Evolutionary conservation across 208 protist species (phyloP).

Genomic region (Acanthamoeba castellanii): DNA sequence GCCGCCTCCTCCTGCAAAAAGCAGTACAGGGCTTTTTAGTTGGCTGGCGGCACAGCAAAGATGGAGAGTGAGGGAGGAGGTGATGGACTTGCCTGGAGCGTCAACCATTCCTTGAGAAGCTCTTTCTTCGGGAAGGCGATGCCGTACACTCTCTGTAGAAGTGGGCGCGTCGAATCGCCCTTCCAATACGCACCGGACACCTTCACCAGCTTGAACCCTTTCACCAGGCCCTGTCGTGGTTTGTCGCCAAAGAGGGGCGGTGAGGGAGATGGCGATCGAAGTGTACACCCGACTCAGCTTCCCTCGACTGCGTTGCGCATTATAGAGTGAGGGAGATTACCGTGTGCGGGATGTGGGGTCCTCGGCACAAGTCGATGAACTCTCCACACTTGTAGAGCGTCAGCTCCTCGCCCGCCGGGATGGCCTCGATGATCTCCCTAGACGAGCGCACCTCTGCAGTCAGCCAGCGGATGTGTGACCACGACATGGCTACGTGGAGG

Average conservation of each 20-base stretch:
- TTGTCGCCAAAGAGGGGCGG: background rate
- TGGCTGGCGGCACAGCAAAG: background rate
- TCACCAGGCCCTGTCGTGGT: conserved; percentile 88
- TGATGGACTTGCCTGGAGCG: conserved; percentile 76
- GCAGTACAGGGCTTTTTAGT: background rate
- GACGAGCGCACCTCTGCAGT: background rate
- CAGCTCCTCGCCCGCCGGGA: conserved; percentile 93
- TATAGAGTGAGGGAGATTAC: background rate
- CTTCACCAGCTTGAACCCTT: conserved; percentile 97
- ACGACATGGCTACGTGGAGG: background rate
- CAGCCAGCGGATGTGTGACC: background rate
- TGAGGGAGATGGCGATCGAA: background rate
- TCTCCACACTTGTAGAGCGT: conserved; percentile 96
- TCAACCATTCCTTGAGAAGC: conserved; percentile 96
- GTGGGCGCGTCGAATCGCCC: conserved; percentile 95
- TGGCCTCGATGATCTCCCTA: conserved; percentile 78
- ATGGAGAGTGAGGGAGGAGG: background rate
- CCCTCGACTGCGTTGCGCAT: background rate
- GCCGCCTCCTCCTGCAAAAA: conserved; percentile 92
- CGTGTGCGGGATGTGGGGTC: conserved; percentile 98
- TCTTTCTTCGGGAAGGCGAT: conserved; percentile 98
- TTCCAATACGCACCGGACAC: conserved; percentile 90
- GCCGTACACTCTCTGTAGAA: conserved; percentile 98
- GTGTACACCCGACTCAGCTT: background rate
- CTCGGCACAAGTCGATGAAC: conserved; percentile 95